A percentile compares a stretch with the other conserved stretches of the same genome.
Evolutionary conservation across 2,329 filamentous ascomycete species (phyloP).

Genomic region (Pyrenophora seminiperda): DNA sequence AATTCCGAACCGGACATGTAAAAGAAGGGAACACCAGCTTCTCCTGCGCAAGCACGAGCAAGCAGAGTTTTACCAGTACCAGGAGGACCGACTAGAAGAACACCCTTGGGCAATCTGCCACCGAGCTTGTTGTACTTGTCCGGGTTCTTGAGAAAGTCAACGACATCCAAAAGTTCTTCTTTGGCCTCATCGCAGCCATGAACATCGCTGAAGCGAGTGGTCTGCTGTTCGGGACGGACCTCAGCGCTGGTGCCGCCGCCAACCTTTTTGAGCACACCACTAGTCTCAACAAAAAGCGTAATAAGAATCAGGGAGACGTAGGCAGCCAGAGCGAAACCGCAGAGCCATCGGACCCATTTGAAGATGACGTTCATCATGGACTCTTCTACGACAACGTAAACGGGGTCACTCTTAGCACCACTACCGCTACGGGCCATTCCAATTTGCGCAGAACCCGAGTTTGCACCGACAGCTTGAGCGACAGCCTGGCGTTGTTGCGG

Average conservation of each 20-base stretch:
- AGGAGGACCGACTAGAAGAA: slow-evolving; percentile 90
- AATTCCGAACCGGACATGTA: slow-evolving; percentile 99
- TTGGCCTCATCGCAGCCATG: slow-evolving; percentile 98
- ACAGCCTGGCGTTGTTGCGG: slow-evolving; percentile 74
- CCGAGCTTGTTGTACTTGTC: slow-evolving; percentile 92
- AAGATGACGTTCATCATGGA: slow-evolving; percentile 79
- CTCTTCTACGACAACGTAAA: slow-evolving; percentile 96
- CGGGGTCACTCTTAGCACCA: slow-evolving; percentile 79
- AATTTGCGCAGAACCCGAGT: slow-evolving; percentile 69
- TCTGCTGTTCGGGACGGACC: slow-evolving; percentile 91
- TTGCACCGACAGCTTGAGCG: slow-evolving; percentile 79
- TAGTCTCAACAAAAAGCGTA: slow-evolving; percentile 80
- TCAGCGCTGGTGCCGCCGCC: slow-evolving; percentile 75
- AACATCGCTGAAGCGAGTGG: slow-evolving; percentile 86
- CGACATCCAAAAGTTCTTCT: slow-evolving; percentile 94
- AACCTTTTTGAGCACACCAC: slow-evolving; percentile 79
- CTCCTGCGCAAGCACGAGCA: slow-evolving; percentile 91
- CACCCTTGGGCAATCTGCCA: slow-evolving; percentile 95
- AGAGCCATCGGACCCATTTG: slow-evolving; percentile 87
- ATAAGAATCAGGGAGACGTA: slow-evolving; percentile 82
- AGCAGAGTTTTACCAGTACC: slow-evolving; percentile 97
- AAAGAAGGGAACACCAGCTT: slow-evolving; percentile 98
- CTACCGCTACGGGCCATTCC: slow-evolving; percentile 62
- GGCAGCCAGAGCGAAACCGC: slow-evolving; percentile 76
- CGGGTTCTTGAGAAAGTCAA: slow-evolving; percentile 93